Conservation (phyloP, 2,329 filamentous ascomycete genomes). For the Sclerotinia borealis region DNA sequence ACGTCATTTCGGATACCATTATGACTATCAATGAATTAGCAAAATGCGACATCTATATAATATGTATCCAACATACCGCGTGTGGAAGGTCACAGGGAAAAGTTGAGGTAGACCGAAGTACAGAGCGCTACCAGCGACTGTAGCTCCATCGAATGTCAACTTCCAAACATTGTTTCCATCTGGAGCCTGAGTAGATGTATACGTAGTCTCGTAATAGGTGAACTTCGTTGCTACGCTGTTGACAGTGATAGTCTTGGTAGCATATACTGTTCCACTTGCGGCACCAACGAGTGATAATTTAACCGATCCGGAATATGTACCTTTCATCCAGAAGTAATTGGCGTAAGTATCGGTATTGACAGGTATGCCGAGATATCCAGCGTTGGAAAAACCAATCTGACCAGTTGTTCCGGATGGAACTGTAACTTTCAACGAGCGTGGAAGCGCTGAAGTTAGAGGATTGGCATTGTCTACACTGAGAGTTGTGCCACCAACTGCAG, state of each 20-base stretch:
- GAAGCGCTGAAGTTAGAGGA: slow-evolving; percentile 15
- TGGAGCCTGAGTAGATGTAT: slow-evolving; percentile 5
- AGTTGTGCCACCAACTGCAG: slow-evolving; percentile 13
- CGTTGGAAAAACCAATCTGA: slow-evolving; percentile 29
- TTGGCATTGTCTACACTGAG: slow-evolving; percentile 12
- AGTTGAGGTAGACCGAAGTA: slow-evolving; percentile 52
- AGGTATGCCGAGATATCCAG: slow-evolving; percentile 28
- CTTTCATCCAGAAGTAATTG: slow-evolving; percentile 19
- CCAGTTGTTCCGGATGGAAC: slow-evolving; percentile 20
- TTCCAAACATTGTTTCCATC: slow-evolving; percentile 47
- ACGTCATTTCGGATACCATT: slow-evolving; percentile 54
- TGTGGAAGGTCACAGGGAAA: slow-evolving; percentile 54
- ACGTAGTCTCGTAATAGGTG: slow-evolving; percentile 14
- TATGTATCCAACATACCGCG: slow-evolving; percentile 14
- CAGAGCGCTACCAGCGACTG: slow-evolving; percentile 30
- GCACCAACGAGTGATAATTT: slow-evolving; percentile 9
- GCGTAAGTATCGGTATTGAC: slow-evolving; percentile 19
- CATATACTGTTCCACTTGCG: slow-evolving; percentile 14
- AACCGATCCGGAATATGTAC: slow-evolving; percentile 15
- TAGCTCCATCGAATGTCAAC: slow-evolving; percentile 44
- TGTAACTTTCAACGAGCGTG: slow-evolving; percentile 13
- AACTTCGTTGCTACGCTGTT: slow-evolving; percentile 8
- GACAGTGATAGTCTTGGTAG: slow-evolving; percentile 10
- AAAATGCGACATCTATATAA: neutral
- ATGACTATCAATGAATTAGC: slow-evolving; percentile 25